phyloP scores from a whole-genome alignment of 2,329 filamentous ascomycete genomes.

The Aaosphaeria pasadenensis region DNA sequence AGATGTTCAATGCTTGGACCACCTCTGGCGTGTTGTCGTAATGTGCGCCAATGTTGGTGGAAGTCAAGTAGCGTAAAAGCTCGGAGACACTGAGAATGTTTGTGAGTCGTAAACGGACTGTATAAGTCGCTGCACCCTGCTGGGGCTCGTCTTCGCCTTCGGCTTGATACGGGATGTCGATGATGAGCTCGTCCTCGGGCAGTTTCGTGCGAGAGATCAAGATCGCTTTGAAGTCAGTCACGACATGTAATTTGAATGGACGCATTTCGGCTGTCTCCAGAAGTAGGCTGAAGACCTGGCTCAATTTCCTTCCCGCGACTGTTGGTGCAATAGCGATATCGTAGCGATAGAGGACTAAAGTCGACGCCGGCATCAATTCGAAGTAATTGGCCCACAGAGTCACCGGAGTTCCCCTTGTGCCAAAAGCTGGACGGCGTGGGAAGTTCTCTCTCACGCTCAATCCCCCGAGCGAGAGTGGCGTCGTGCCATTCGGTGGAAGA shows the following conservation, averaged over 20 bases:
- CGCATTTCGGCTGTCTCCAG: slow-evolving; percentile 9
- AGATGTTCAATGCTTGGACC: slow-evolving; percentile 56
- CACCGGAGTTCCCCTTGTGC: slow-evolving; percentile 11
- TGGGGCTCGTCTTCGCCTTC: slow-evolving; percentile 19
- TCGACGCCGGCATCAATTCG: slow-evolving; percentile 11
- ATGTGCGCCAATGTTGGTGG: slow-evolving; percentile 31
- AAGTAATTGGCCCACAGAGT: slow-evolving; percentile 17
- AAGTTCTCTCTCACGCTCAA: too few species aligned
- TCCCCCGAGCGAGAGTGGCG: too few species aligned
- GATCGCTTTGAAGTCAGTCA: slow-evolving; percentile 21
- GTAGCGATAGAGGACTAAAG: slow-evolving; percentile 13
- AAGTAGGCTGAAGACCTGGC: slow-evolving; percentile 11
- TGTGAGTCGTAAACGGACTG: slow-evolving; percentile 11
- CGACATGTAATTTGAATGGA: slow-evolving; percentile 8
- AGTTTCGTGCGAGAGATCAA: slow-evolving; percentile 19
- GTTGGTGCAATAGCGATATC: slow-evolving; percentile 8
- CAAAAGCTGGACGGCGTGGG: slow-evolving; percentile 14
- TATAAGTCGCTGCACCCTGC: slow-evolving; percentile 8
- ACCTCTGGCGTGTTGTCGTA: slow-evolving; percentile 46
- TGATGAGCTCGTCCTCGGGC: slow-evolving; percentile 5
- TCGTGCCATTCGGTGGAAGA: too few species aligned
- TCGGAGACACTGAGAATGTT: slow-evolving; percentile 20
- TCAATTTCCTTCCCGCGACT: slow-evolving; percentile 11
- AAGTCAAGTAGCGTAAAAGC: slow-evolving; percentile 48
- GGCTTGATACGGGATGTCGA: slow-evolving; percentile 14